Evolutionary conservation across 345 rosid genomes (phyloP), one percentile per base, ranked within the genome.

Genomic region (Moringa oleifera): DNA sequence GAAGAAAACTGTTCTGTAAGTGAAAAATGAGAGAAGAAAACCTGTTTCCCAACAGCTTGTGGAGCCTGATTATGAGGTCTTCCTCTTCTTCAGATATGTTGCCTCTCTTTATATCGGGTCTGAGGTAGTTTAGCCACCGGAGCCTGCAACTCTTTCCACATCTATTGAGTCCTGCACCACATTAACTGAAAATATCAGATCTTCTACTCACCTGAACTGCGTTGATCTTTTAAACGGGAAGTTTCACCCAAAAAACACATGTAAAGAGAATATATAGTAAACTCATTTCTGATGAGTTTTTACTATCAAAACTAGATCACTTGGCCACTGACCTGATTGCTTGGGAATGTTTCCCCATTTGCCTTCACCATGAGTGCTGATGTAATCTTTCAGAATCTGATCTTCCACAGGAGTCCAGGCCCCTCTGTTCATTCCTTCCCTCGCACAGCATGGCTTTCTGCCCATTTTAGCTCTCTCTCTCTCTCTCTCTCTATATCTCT

Each of bases 81-180:
- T 75, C 77, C 58, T 79, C 83, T 10, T 79, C 83, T 0, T 19
- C 23, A n/a, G 71, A 20, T 20, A 79, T 65, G 64, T 79, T 79
- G 36, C 83, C 80, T 75, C 83, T 72, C 63, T 75, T 72, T 71
- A 79, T 75, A 10, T 67, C 79, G 18, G 77, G 83, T 53, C 75
- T 72, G 66, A 79, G 19, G 53, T 79, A 79, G 45, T 75, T 79
- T 65, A 72, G 16, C 80, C 83, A 72, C 7, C 83, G 53, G 16
- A 79, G 80, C 58, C 83, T 64, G 31, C 77, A 79, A 62, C 82
- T 75, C 71, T 75, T 79, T 25, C 82, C 79, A 57, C 83, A 75
- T 61, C 83, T 69, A 51, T 70, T 72, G 15, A 75, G 67, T 21
- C 80, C 77, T 79, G 54, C 24, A n/a, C n/a, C n/a, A n/a, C n/a